Evolutionary conservation across 1,284 basidiomycete genomes (phyloP), one percentile per base, ranked within the genome.

Genomic region (Ceratobasidium sp.): DNA sequence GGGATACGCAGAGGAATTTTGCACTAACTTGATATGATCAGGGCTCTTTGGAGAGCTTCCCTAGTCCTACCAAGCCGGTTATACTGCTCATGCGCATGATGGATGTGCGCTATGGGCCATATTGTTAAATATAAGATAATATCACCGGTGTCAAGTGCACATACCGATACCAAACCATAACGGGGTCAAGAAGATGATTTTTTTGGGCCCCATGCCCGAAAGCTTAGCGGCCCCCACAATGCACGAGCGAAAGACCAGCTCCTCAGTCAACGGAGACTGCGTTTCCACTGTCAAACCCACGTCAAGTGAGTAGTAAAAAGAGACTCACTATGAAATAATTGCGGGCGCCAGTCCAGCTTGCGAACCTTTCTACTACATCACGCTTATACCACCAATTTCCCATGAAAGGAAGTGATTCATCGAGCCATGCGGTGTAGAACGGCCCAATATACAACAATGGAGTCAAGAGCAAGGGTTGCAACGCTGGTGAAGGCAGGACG

Each of bases 191-290:
- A 93, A 91, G 57, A 98, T 84, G 79, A 95, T 85, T 57, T 81
- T 80, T 42, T 72, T 75, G 21, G 74, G 80, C 0, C 84, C 82
- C 1, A 83, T 80, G n/a, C 86, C 85, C 0, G 87, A 84, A 39
- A 94, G 81, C 64, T 87, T 80, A 71, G 92, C 90, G 1, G 88
- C 82, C 1, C 87, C 80, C 21, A 98, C 81, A 49, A 96, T 84
- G 75, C 92, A 95, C 0, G 89, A 87, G 27, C 97, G 83, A 76
- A 98, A 99, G 1, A 95, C 91, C 25, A 98, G 74, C 77, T 99
- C 96, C 79, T 99, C 96, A 0, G 95, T 95, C 36, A 94, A 77
- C 0, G 96, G 96, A 0, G 86, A 95, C 91, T 95, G 72, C n/a
- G n/a, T 0, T 36, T 23, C 66, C 47, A 30, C 46, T 16, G 50